Percentiles rank a stretch among this genome's conserved stretches.
Conservation (phyloP, 495 filamentous ascomycete species). For the Thozetella sp. region DNA sequence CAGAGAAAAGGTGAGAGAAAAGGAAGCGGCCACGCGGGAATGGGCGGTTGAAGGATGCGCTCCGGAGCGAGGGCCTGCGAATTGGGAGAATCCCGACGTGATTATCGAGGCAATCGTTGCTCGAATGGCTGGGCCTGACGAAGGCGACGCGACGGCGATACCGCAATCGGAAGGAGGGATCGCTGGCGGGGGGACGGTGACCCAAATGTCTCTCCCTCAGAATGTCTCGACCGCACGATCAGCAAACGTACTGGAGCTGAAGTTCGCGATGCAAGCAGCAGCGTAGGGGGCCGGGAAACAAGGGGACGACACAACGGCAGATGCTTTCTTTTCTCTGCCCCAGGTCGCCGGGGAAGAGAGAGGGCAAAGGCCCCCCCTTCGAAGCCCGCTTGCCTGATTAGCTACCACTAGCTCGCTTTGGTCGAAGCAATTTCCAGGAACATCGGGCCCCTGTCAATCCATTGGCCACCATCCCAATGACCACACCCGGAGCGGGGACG, state of each 20-base stretch:
- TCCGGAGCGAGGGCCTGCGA: neutral
- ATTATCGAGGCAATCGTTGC: neutral
- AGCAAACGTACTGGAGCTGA: neutral
- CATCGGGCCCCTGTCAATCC: neutral
- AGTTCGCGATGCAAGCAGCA: neutral
- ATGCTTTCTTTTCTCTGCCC: neutral
- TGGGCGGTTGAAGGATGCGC: neutral
- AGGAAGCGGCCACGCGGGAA: neutral
- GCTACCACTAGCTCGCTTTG: neutral
- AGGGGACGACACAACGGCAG: too few species aligned
- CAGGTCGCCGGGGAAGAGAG: neutral
- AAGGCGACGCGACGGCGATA: neutral
- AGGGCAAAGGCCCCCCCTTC: neutral
- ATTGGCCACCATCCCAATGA: neutral
- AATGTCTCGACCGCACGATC: neutral
- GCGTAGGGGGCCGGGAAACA: neutral
- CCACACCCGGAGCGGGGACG: neutral
- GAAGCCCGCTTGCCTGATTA: neutral
- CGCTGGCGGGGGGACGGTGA: neutral
- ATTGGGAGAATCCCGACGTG: neutral
- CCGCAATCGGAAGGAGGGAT: neutral
- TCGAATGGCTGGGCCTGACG: neutral
- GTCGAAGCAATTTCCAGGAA: conserved; percentile 1
- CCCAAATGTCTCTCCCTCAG: neutral
- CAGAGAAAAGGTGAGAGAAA: neutral